Evolutionary conservation across 768 basidiomycete species (phyloP), one percentile per base, ranked within the genome.

Genomic region (Amanita rimosa): DNA sequence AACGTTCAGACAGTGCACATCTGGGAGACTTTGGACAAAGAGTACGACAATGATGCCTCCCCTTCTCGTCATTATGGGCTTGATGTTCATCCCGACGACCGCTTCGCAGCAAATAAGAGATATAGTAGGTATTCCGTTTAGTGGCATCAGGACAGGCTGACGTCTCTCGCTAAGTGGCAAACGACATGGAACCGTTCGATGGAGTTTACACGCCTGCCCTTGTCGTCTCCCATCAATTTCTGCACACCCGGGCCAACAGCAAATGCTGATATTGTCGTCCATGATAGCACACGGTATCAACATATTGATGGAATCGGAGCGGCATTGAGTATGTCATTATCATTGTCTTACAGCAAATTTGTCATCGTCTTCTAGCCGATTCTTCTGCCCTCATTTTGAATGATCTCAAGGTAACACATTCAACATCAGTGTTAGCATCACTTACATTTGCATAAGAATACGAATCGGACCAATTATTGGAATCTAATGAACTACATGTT

Each of bases 271-370:
- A 85, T 87, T 46, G 69, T 71, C 36, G 63, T 88, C 11, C 60
- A 77, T 42, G 83, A 85, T 58, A 62, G 61, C 2, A 53, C 63
- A 2, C 60, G 70, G n/a, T 79, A 74, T 60, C 85, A 87, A 62
- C 63, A 68, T 0, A 76, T 88, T 35, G 71, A 69, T 46, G 85
- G 85, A 10, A 83, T 84, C 55, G 85, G 85, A 0, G 81, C 72
- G 7, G 56, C 78, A 0, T 64, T 87, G 27, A 85, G 85, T 85
- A 55, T 48, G 52, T 46, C 24, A 31, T 31, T 6, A n/a, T 39
- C 44, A 21, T 49, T 31, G 39, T 27, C 37, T 16, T 24, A 19
- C 7, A 4, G 27, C 11, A 11, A 29, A 11, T 3, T 29, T 16
- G 29, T 27, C 24, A 16, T 13, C 16, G 31, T 31, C 31, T 27